Evolutionary conservation across 2,329 filamentous ascomycete genomes (phyloP), one percentile per base, ranked within the genome.

Genomic region (Venturia asperata): DNA sequence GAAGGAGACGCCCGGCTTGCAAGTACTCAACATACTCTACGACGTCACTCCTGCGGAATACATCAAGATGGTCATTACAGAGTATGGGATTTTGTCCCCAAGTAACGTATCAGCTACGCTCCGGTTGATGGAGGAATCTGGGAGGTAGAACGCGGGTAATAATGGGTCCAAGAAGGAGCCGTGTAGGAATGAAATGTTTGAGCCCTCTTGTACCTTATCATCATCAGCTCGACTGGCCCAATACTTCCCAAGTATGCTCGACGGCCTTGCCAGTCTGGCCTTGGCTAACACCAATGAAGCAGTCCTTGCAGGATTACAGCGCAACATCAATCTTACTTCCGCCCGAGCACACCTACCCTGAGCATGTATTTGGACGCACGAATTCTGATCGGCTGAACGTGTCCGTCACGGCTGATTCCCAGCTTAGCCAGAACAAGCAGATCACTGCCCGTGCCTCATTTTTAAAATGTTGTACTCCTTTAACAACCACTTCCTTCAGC

Each of bases 11-110:
- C 71, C 34, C 66, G 66, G 19, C 65, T 74, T 89, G 66, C 85
- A 87, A 72, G 78, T 88, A 47, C 77, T 87, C 68, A 89, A 89
- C 72, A 82, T 97, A 67, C 85, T 97, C 77, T 97, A 96, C 73
- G 94, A 99, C 75, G 90, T 93, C 61, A 99, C 94, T 0, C 89
- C 88, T 17, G 90, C 91, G 4, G 88, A 91, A 71, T 92, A 91
- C 72, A 87, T 97, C 69, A 88, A 90, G 47, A 89, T 92, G 76
- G 88, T 99, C 49, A 86, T 97, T 62, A 97, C 92, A 3, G 94
- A 99, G 78, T 87, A 93, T 73, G 94, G 93, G 52, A 90, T 86
- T 71, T 83, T 95, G 68, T 90, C 92, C 62, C 90, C 92, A 0
- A 92, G 89, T 71, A 92, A 91, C 9, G 92, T 97, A 52, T 89